Evolutionary conservation across 169 alveolate species (phyloP), one percentile per base, ranked within the genome.

Genomic region (Miamiensis avidus): DNA sequence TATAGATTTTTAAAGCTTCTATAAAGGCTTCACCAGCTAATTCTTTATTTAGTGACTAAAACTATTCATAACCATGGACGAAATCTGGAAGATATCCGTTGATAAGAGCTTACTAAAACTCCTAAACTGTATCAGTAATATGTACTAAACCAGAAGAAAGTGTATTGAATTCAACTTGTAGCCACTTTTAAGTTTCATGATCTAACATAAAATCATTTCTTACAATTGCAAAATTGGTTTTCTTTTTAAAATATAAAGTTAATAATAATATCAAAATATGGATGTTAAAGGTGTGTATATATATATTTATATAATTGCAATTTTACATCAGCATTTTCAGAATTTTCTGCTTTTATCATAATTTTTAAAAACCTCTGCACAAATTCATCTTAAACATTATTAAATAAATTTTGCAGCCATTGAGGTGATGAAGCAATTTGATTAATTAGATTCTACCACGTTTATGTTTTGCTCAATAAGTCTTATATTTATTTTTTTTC

Each of bases 141-240:
- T 72, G 79, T 15, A 81, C 82, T 78, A 85, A 78, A 73, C 84
- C 69, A 32, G 78, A 49, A 11, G 89, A 76, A 6, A 85, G 29
- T 20, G 82, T 72, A 74, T 85, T 85, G 33, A 72, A 85, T 74
- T 85, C 89, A 29, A 85, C 86, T 31, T 85, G 28, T 34, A 78
- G 34, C 89, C 89, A 85, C 34, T 78, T 34, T 29, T 85, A 64
- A 6, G 32, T 49, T 32, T 74, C 49, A 34, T 82, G 73, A 74
- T 79, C 72, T n/a, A 72, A 82, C 75, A 85, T 31, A n/a, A 85
- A 78, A 85, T 85, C 89, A 79, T 85, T 85, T 34, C 89, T 78
- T 0, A 85, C 74, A 33, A 85, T 75, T 26, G 82, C 82, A 27
- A 85, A 33, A 34, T 79, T 65, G 27, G 69, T 78, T 34, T 79